Evolutionary conservation across 306 rosid genomes (phyloP).

Genomic region (Prunus mume): DNA sequence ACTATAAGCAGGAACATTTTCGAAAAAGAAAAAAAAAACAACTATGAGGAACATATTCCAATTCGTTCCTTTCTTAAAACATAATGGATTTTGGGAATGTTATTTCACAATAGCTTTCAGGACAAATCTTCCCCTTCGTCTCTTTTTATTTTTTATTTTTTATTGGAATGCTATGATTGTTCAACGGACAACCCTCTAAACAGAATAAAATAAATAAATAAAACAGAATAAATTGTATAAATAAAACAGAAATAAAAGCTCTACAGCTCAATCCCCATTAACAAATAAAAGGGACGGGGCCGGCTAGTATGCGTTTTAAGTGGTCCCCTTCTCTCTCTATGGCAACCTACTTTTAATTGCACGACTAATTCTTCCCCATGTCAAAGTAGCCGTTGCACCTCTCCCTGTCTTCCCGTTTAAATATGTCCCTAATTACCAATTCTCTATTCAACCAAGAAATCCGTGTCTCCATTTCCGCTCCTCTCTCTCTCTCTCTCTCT

Average conservation of each 20-base stretch:
- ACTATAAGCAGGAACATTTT: background rate
- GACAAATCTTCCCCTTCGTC: background rate
- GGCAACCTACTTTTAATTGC: slow-evolving; percentile 17
- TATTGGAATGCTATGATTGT: background rate
- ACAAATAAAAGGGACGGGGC: background rate
- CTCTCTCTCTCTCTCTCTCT: slow-evolving; percentile 12
- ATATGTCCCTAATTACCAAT: slow-evolving; percentile 6
- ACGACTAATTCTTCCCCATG: slow-evolving; percentile 15
- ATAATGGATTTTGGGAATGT: background rate
- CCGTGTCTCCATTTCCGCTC: slow-evolving; percentile 23
- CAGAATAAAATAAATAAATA: background rate
- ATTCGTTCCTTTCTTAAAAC: background rate
- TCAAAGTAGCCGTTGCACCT: slow-evolving; percentile 65
- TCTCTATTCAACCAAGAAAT: slow-evolving; percentile 39
- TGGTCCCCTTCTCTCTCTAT: slow-evolving; percentile 21
- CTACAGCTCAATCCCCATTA: slow-evolving; percentile 6
- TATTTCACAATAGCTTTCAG: background rate
- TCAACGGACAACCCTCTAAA: slow-evolving; percentile 7
- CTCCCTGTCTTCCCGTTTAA: slow-evolving; percentile 20
- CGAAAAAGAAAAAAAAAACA: no score
- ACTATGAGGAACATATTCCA: background rate
- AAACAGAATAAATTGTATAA: background rate
- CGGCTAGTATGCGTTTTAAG: background rate
- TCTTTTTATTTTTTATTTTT: background rate
- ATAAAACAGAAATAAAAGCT: background rate